These are phyloP conservation scores for Yarrowia divulgata DNA, from an alignment of 805 yeast species.

Conservation along the genomic window DNA sequence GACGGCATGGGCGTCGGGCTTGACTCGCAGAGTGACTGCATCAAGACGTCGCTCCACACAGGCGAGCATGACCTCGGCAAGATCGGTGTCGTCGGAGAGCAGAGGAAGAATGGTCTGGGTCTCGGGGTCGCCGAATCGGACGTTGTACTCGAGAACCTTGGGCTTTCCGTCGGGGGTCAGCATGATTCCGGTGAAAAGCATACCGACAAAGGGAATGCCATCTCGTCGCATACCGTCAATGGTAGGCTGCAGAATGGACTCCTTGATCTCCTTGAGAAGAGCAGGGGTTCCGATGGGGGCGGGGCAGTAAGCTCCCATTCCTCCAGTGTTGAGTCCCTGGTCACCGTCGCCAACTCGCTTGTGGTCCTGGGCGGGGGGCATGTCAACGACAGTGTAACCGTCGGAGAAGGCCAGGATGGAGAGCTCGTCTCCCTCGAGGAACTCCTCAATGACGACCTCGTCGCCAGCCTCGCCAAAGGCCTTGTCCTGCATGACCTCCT, in stretches of 20 bases:
- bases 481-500: slow-evolving; percentile 86
- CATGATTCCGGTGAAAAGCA: slow-evolving; percentile 94
- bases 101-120: slow-evolving; percentile 95
- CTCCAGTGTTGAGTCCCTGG: slow-evolving; percentile 95
- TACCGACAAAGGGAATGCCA: slow-evolving; percentile 94
- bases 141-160: slow-evolving; percentile 94
- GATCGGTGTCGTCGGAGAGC: slow-evolving; percentile 81
- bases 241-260: slow-evolving; percentile 83
- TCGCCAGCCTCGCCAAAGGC: slow-evolving; percentile 95
- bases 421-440: slow-evolving; percentile 94
- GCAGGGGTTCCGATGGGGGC: slow-evolving; percentile 91
- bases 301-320: slow-evolving; percentile 99
- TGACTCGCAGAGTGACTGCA: slow-evolving; percentile 64
- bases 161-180: slow-evolving; percentile 81
- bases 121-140: slow-evolving; percentile 99
- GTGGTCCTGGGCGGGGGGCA: slow-evolving; percentile 99
- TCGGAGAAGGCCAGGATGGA: slow-evolving; percentile 91
- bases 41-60: slow-evolving; percentile 95
- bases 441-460: slow-evolving; percentile 94
- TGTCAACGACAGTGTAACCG: slow-evolving; percentile 87
- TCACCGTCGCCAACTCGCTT: slow-evolving; percentile 95
- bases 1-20: slow-evolving; percentile 69
- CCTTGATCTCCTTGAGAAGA: slow-evolving; percentile 72
- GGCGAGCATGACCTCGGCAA: slow-evolving; percentile 91
- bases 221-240: slow-evolving; percentile 96